These are phyloP conservation scores for Staphylotrichum longicolle DNA, from an alignment of 495 filamentous ascomycete species.

Conservation along the genomic window DNA sequence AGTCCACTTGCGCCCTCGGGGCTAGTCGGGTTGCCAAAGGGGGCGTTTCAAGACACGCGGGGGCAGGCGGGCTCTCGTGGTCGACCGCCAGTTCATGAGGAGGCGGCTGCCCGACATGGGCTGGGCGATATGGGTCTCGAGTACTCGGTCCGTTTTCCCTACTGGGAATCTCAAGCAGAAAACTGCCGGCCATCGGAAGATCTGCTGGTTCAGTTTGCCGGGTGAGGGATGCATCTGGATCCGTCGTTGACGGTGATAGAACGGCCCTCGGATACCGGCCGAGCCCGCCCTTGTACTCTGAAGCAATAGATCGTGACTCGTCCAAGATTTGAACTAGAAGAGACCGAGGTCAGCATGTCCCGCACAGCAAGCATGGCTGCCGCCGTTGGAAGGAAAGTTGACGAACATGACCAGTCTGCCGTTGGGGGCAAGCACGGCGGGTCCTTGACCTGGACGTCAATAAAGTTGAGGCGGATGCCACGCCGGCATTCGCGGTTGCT, in stretches of 20 bases:
- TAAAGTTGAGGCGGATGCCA: constrained; percentile 88
- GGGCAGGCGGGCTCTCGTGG: background rate
- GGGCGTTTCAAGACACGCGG: background rate
- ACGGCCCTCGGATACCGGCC: constrained; percentile 60
- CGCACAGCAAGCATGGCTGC: too few relatives aligned
- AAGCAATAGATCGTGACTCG: constrained; percentile 87
- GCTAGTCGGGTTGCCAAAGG: background rate
- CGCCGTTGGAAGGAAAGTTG: constrained; percentile 17
- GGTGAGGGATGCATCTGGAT: constrained; percentile 15
- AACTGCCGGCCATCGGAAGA: background rate
- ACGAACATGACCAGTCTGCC: constrained; percentile 61
- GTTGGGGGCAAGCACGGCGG: constrained; percentile 65
- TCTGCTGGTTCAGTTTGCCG: background rate
- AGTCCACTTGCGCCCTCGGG: background rate
- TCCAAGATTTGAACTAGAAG: constrained; percentile 68
- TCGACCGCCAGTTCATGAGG: background rate
- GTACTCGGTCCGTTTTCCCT: background rate
- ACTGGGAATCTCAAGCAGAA: background rate
- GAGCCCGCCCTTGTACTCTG: constrained; percentile 82
- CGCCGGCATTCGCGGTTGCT: constrained; percentile 81
- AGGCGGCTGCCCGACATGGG: constrained; percentile 18
- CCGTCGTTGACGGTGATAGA: constrained; percentile 31
- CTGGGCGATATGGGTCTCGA: background rate
- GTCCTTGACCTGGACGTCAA: constrained; percentile 71
- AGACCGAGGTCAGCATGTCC: constrained; percentile 15